Evolutionary conservation across 2,329 filamentous ascomycete species (phyloP).

Genomic region (Chrysosporium queenslandicum): DNA sequence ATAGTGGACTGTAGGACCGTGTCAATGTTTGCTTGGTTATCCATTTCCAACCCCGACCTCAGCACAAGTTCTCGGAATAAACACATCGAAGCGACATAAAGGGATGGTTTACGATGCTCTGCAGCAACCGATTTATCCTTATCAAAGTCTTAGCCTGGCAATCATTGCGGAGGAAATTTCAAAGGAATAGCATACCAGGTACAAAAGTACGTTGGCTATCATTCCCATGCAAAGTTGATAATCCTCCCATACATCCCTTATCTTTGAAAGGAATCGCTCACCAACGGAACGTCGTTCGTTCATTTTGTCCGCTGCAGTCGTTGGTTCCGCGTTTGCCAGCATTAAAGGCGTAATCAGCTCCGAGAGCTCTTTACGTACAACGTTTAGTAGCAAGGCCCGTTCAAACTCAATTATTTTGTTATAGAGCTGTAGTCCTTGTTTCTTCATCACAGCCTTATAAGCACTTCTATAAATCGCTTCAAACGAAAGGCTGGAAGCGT

Average conservation of each 20-base stretch:
- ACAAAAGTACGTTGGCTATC: slow-evolving; percentile 94
- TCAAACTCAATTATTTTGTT: slow-evolving; percentile 71
- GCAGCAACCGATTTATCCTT: slow-evolving; percentile 71
- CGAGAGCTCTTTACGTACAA: slow-evolving; percentile 62
- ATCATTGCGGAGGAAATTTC: neutral
- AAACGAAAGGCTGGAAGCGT: slow-evolving; percentile 81
- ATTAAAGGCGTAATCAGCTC: slow-evolving; percentile 61
- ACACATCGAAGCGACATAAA: slow-evolving; percentile 75
- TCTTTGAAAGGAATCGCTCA: slow-evolving; percentile 66
- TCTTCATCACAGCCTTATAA: slow-evolving; percentile 87
- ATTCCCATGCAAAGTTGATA: slow-evolving; percentile 92
- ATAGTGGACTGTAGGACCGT: slow-evolving; percentile 71
- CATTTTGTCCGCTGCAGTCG: slow-evolving; percentile 47
- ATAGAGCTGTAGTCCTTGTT: slow-evolving; percentile 74
- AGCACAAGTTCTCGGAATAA: slow-evolving; percentile 83
- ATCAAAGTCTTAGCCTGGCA: neutral
- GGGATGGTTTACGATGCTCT: slow-evolving; percentile 63
- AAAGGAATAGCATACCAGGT: slow-evolving; percentile 51
- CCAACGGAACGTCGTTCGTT: slow-evolving; percentile 71
- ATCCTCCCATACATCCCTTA: slow-evolving; percentile 74
- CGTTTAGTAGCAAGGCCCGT: slow-evolving; percentile 62
- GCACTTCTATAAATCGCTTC: slow-evolving; percentile 89
- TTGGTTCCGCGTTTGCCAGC: slow-evolving; percentile 43
- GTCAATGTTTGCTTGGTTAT: slow-evolving; percentile 46
- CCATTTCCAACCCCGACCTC: slow-evolving; percentile 44